Conservation (phyloP, 176 grass and related monocot species). For the Coix lacrymajobi region DNA sequence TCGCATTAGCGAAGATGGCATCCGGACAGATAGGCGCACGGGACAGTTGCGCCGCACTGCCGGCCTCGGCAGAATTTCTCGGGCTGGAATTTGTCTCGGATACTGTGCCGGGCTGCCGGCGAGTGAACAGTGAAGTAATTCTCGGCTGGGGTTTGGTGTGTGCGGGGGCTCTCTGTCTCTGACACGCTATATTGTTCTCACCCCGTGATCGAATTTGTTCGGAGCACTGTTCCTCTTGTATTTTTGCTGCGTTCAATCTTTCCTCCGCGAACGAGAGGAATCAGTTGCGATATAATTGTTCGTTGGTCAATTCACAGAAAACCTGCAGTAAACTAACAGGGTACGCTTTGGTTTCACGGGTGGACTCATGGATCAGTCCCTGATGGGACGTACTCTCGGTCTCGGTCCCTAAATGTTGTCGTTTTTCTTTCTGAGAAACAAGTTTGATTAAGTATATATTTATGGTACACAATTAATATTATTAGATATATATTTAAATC, state of each 20-base stretch:
- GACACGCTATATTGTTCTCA: neutral
- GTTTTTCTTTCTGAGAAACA: no score
- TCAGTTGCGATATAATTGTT: no score
- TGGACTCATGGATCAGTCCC: no score
- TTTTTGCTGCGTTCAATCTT: neutral
- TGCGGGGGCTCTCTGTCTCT: neutral
- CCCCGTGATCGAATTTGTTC: conserved; percentile 29
- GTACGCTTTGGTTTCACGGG: no score
- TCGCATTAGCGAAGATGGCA: neutral
- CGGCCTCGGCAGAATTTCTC: neutral
- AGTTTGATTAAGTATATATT: no score
- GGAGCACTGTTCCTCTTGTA: conserved; percentile 3
- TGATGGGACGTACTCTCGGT: no score
- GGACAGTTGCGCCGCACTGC: neutral
- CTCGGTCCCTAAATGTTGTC: no score
- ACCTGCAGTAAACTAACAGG: neutral
- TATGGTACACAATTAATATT: no score
- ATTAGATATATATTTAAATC: no score
- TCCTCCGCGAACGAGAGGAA: no score
- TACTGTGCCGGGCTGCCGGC: neutral
- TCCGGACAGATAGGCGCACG: neutral
- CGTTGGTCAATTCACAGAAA: neutral
- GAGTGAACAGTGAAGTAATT: neutral
- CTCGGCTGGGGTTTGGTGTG: neutral
- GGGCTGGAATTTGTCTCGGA: neutral